Conservation (phyloP, 192 early-diverging fungal genomes). For the Rhizoclosmatium sp. region DNA sequence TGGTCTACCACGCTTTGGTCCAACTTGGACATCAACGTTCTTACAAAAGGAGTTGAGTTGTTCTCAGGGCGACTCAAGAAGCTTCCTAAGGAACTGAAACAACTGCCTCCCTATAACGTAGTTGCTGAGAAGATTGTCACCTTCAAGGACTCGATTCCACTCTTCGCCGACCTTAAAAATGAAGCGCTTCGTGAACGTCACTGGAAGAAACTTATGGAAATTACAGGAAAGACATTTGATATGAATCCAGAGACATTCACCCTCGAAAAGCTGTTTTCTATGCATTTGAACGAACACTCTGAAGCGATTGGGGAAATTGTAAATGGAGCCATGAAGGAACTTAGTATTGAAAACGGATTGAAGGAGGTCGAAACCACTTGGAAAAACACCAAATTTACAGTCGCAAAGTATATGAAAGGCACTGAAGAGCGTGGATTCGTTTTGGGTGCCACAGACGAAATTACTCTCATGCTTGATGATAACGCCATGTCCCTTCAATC, state of each 20-base stretch:
- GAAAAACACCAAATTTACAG: conserved; percentile 60
- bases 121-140: conserved; percentile 71
- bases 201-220: conserved; percentile 66
- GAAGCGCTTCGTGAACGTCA: conserved; percentile 65
- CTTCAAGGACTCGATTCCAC: conserved; percentile 68
- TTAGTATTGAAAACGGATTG: conserved; percentile 66
- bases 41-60: conserved; percentile 67
- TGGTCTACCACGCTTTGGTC: conserved; percentile 73
- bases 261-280: conserved; percentile 62
- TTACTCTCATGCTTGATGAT: conserved; percentile 62
- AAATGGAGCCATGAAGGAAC: conserved; percentile 64
- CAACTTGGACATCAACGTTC: conserved; percentile 64
- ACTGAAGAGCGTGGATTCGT: conserved; percentile 68
- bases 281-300: conserved; percentile 63
- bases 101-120: conserved; percentile 68
- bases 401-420: conserved; percentile 68
- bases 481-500: conserved; percentile 64
- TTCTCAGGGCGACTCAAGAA: conserved; percentile 57
- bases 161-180: conserved; percentile 67
- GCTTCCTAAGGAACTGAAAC: conserved; percentile 67
- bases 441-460: conserved; percentile 66
- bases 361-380: conserved; percentile 66
- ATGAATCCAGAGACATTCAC: conserved; percentile 71
- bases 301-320: conserved; percentile 66
- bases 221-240: conserved; percentile 66